Evolutionary conservation across 192 early-diverging fungal species (phyloP).

Genomic region (Coemansia biformis): DNA sequence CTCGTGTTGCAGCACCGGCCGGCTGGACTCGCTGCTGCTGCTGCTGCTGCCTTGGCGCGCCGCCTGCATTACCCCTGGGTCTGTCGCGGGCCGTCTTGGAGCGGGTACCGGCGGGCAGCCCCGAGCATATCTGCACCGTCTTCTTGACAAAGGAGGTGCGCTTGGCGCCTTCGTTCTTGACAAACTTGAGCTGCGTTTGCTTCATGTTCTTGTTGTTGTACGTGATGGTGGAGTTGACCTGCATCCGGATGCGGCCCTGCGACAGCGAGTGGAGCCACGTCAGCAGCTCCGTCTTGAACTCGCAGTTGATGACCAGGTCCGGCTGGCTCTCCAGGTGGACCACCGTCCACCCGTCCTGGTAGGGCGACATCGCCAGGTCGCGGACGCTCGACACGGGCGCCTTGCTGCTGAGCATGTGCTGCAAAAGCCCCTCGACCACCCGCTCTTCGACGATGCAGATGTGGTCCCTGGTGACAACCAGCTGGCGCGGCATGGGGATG

Average conservation of each 20-base stretch:
- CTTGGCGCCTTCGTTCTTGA: conserved; percentile 59
- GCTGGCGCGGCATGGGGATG: conserved; percentile 60
- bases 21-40: conserved; percentile 1
- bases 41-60: neutral
- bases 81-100: conserved; percentile 19
- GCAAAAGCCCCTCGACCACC: conserved; percentile 50
- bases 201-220: conserved; percentile 73
- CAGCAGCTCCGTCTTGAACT: conserved; percentile 70
- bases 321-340: conserved; percentile 54
- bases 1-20: conserved; percentile 10
- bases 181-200: conserved; percentile 65
- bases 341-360: conserved; percentile 70
- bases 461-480: conserved; percentile 63
- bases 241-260: conserved; percentile 54
- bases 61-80: neutral
- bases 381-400: conserved; percentile 54
- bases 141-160: conserved; percentile 63
- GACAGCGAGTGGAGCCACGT: conserved; percentile 58
- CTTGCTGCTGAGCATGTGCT: conserved; percentile 53
- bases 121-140: conserved; percentile 56
- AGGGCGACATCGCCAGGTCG: conserved; percentile 60
- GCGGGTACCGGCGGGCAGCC: conserved; percentile 56
- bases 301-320: conserved; percentile 60
- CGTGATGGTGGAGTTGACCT: conserved; percentile 55
- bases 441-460: conserved; percentile 59